Percentiles rank a stretch among this genome's conserved stretches.
Evolutionary conservation across 768 basidiomycete genomes (phyloP).

Genomic region (Pleurotus ostreatus): DNA sequence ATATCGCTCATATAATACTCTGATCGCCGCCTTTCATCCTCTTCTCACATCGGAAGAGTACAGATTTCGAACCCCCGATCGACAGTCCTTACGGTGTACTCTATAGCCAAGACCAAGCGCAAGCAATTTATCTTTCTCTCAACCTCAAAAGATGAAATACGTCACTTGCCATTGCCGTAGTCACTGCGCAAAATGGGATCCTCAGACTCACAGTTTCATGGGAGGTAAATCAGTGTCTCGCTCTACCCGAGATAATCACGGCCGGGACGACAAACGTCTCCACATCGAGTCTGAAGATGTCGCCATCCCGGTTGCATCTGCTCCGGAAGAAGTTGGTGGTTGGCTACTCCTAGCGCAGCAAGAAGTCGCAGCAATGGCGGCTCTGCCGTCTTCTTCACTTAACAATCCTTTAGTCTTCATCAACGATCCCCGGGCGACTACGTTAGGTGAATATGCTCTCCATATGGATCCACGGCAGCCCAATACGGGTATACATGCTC

Average conservation of each 20-base stretch:
- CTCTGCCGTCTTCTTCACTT: conserved; percentile 3
- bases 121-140: too few relatives aligned
- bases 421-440: conserved; percentile 8
- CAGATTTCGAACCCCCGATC: too few relatives aligned
- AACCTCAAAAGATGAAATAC: too few relatives aligned
- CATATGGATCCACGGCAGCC: neutral
- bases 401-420: conserved; percentile 12
- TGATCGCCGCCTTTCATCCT: too few relatives aligned
- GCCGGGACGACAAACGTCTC: conserved; percentile 11
- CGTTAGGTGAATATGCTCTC: conserved; percentile 7
- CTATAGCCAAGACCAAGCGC: too few relatives aligned
- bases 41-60: too few relatives aligned
- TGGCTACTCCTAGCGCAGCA: neutral
- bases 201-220: neutral
- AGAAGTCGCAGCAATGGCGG: conserved; percentile 9
- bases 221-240: conserved; percentile 12
- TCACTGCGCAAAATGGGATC: neutral
- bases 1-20: too few relatives aligned
- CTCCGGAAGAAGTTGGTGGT: conserved; percentile 2
- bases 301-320: neutral
- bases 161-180: neutral
- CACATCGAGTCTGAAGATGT: neutral
- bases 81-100: too few relatives aligned
- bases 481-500: conserved; percentile 6
- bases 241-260: conserved; percentile 16